Conservation (phyloP, 2,329 filamentous ascomycete species). For the Pseudogymnoascus sp. region DNA sequence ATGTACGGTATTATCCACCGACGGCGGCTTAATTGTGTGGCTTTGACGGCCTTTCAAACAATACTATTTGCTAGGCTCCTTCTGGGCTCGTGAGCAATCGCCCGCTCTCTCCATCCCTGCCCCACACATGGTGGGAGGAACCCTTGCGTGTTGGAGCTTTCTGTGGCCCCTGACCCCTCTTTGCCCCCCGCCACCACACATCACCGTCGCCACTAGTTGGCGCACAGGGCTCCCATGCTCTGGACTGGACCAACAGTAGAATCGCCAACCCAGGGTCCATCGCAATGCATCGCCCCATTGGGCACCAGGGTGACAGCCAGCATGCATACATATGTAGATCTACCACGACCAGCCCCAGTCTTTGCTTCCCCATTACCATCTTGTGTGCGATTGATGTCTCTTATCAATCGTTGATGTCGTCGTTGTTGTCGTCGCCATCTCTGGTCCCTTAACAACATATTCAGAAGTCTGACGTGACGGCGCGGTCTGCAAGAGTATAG, state of each 20-base stretch:
- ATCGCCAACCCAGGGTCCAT: not conserved
- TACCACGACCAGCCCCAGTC: not conserved
- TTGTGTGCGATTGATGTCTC: not conserved
- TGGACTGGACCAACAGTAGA: not conserved
- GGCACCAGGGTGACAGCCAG: not conserved
- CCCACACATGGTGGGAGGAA: not conserved
- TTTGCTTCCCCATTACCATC: not conserved
- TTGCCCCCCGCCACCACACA: not conserved
- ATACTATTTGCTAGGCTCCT: not conserved
- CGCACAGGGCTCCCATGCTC: not conserved
- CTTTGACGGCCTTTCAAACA: not conserved
- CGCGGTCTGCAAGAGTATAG: not conserved
- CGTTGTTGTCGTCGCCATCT: constrained; percentile 1
- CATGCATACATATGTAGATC: constrained; percentile 3
- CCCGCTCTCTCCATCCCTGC: not conserved
- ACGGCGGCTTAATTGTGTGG: not conserved
- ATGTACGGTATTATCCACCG: not conserved
- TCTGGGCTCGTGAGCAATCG: not conserved
- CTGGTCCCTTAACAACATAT: not conserved
- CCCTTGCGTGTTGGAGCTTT: not conserved
- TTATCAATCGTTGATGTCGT: constrained; percentile 5
- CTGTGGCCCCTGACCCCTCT: not conserved
- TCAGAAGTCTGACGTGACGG: not conserved
- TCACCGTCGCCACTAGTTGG: not conserved
- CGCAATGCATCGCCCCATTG: constrained; percentile 1